phyloP scores from a whole-genome alignment of 768 basidiomycete genomes.

The Tulasnella sp. region DNA sequence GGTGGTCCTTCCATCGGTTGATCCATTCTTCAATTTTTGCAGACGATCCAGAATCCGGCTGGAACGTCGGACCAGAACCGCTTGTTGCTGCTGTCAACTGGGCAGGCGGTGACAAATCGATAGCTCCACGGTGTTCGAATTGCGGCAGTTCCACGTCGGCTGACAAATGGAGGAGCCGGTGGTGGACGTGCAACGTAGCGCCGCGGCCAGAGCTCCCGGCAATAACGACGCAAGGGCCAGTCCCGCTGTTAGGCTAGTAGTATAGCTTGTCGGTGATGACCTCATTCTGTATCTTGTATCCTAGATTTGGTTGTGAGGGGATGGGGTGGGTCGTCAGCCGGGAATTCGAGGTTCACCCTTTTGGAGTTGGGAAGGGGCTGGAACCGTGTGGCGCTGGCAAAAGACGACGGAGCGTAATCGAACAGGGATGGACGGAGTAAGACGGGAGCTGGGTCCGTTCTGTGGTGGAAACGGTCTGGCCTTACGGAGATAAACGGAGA shows the following conservation, averaged over 20 bases:
- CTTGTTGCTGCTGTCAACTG: no score
- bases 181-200: slow-evolving; percentile 9
- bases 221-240: not conserved
- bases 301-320: not conserved
- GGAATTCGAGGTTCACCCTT: no score
- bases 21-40: slow-evolving; percentile 26
- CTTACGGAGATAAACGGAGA: slow-evolving; percentile 20
- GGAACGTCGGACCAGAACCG: not conserved
- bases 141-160: slow-evolving; percentile 6
- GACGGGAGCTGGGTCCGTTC: not conserved
- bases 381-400: slow-evolving; percentile 9
- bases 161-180: slow-evolving; percentile 13
- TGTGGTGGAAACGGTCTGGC: not conserved
- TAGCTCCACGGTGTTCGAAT: slow-evolving; percentile 16
- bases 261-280: not conserved
- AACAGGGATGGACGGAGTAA: not conserved
- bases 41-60: not conserved
- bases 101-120: not conserved
- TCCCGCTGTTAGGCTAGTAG: not conserved
- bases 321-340: not conserved
- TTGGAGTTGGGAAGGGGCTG: not conserved
- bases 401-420: not conserved
- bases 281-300: not conserved
- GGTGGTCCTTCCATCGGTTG: slow-evolving; percentile 1
- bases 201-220: not conserved